A percentile compares a stretch with the other conserved stretches of the same genome.
Evolutionary conservation across 805 yeast genomes (phyloP).

Genomic region (Spathaspora sp.): DNA sequence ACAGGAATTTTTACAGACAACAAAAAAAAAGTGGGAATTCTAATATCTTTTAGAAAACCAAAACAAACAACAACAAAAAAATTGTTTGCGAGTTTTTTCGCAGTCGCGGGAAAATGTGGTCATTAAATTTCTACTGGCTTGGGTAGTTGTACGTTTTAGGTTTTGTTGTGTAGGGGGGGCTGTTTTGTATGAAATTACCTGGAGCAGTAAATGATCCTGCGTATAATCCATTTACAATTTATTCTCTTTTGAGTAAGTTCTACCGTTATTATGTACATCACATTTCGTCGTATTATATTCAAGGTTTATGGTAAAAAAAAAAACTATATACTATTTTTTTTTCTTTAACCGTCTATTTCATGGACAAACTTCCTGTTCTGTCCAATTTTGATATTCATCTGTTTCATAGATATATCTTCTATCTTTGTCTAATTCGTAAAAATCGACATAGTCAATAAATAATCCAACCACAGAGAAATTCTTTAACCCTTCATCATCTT

Average conservation of each 20-base stretch:
- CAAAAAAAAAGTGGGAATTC: conserved; percentile 1
- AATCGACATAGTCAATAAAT: conserved; percentile 70
- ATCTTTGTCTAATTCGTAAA: conserved; percentile 56
- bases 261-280: no score
- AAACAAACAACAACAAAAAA: conserved; percentile 1
- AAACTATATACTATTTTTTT: background rate
- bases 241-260: no score
- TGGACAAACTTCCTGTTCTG: conserved; percentile 77
- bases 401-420: conserved; percentile 53
- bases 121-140: background rate
- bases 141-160: no score
- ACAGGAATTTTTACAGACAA: background rate
- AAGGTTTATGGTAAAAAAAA: no score
- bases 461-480: conserved; percentile 68
- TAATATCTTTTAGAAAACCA: background rate
- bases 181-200: no score
- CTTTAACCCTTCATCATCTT: conserved; percentile 57
- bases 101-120: background rate
- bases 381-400: conserved; percentile 62
- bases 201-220: no score
- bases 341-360: conserved; percentile 18
- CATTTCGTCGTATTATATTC: background rate
- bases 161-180: no score
- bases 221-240: no score
- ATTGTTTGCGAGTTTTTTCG: background rate